Evolutionary conservation across 441 rosid species (phyloP).

Genomic region (Populus tomentosa): DNA sequence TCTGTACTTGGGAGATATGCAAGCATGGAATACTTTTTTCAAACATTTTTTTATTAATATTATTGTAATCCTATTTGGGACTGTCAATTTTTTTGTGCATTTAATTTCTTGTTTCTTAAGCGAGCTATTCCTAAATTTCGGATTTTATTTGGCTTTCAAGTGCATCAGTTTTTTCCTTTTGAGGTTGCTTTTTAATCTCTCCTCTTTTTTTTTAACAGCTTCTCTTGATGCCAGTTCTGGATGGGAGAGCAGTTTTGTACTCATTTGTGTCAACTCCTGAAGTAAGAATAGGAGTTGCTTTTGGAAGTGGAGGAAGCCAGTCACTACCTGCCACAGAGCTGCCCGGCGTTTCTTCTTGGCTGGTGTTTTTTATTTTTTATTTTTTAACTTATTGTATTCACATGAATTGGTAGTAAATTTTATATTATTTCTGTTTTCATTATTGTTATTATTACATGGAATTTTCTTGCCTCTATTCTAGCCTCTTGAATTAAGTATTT

Average conservation of each 20-base stretch:
- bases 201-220: conserved; percentile 47
- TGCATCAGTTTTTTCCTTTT: neutral
- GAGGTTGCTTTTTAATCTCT: conserved; percentile 6
- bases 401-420: neutral
- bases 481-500: neutral
- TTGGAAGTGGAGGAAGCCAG: conserved; percentile 98
- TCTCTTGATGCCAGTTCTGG: conserved; percentile 70
- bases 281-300: conserved; percentile 84
- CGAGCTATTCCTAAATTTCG: neutral
- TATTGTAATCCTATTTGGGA: neutral
- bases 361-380: conserved; percentile 40
- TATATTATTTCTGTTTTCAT: neutral
- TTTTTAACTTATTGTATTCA: conserved; percentile 4
- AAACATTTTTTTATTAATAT: no score
- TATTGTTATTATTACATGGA: neutral
- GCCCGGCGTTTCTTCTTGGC: conserved; percentile 97
- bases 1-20: neutral
- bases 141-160: neutral
- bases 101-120: neutral
- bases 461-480: neutral
- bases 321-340: conserved; percentile 90
- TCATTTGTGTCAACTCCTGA: conserved; percentile 83
- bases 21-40: neutral
- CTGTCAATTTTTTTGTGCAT: neutral
- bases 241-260: conserved; percentile 77